A percentile compares a stretch with the other conserved stretches of the same genome.
Evolutionary conservation across 2,329 filamentous ascomycete species (phyloP).

Genomic region (Aspergillus aculeatinus): DNA sequence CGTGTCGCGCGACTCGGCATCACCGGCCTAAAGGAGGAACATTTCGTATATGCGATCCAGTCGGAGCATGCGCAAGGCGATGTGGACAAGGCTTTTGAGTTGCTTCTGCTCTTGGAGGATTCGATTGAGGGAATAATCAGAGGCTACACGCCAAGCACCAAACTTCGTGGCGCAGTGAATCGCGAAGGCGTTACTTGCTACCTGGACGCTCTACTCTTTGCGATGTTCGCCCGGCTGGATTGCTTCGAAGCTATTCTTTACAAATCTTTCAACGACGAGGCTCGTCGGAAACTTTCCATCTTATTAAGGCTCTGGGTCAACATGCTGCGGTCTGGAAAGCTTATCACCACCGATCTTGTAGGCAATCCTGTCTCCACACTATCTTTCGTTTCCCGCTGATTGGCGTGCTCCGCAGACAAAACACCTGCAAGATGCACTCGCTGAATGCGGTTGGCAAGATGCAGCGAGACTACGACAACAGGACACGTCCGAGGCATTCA

Average conservation of each 20-base stretch:
- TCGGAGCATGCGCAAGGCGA: slow-evolving; percentile 68
- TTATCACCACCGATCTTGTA: slow-evolving; percentile 84
- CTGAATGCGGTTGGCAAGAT: slow-evolving; percentile 85
- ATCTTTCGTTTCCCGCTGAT: slow-evolving; percentile 1
- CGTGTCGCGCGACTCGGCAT: slow-evolving; percentile 56
- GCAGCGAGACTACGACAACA: slow-evolving; percentile 78
- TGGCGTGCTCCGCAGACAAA: slow-evolving; percentile 60
- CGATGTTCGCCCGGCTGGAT: slow-evolving; percentile 89
- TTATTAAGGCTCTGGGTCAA: slow-evolving; percentile 90
- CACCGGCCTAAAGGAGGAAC: slow-evolving; percentile 57
- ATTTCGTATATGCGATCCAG: slow-evolving; percentile 62
- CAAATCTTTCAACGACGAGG: slow-evolving; percentile 71
- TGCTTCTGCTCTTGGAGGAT: slow-evolving; percentile 76
- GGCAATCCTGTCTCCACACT: slow-evolving; percentile 7
- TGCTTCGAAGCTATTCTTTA: slow-evolving; percentile 93
- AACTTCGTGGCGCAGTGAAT: slow-evolving; percentile 83
- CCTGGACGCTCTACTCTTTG: slow-evolving; percentile 84
- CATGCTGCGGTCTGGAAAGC: slow-evolving; percentile 76
- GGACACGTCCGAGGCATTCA: slow-evolving; percentile 93
- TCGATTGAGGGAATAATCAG: slow-evolving; percentile 77
- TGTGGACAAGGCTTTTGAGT: slow-evolving; percentile 69
- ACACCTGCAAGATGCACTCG: slow-evolving; percentile 76
- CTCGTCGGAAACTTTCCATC: slow-evolving; percentile 70
- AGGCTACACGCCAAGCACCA: slow-evolving; percentile 68
- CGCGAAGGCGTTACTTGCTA: slow-evolving; percentile 88